Conservation (phyloP, 2,329 filamentous ascomycete species). For the Talaromyces piceae region DNA sequence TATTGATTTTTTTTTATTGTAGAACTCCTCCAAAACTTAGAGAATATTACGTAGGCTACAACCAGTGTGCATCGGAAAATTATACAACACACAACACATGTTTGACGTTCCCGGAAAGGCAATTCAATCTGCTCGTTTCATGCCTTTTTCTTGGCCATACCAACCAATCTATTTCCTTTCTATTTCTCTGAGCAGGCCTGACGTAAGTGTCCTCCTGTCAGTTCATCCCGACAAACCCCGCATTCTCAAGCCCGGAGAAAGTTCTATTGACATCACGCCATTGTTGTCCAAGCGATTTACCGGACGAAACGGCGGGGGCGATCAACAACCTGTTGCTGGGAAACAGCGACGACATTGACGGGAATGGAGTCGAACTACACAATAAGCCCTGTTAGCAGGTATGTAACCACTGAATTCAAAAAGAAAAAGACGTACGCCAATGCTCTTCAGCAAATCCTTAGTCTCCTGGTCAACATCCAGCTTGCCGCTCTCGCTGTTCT, state of each 20-base stretch:
- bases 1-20: background rate
- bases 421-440: slow-evolving; percentile 68
- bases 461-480: slow-evolving; percentile 95
- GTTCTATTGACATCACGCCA: background rate
- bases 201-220: background rate
- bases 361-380: slow-evolving; percentile 88
- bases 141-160: background rate
- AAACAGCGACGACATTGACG: slow-evolving; percentile 88
- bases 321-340: slow-evolving; percentile 80
- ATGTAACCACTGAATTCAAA: slow-evolving; percentile 7
- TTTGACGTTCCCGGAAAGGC: background rate
- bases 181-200: background rate
- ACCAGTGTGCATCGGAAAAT: background rate
- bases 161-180: background rate
- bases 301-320: slow-evolving; percentile 64
- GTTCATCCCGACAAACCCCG: background rate
- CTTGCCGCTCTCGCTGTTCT: slow-evolving; percentile 82
- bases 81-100: background rate
- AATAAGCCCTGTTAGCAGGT: background rate
- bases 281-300: background rate
- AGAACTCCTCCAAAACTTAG: background rate
- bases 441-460: slow-evolving; percentile 97
- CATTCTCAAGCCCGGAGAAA: background rate
- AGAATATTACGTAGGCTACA: background rate
- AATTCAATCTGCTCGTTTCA: background rate